Percentiles rank a stretch among this genome's conserved stretches.
Evolutionary conservation across 2,329 filamentous ascomycete genomes (phyloP).

Genomic region (Stromatinia cepivora): DNA sequence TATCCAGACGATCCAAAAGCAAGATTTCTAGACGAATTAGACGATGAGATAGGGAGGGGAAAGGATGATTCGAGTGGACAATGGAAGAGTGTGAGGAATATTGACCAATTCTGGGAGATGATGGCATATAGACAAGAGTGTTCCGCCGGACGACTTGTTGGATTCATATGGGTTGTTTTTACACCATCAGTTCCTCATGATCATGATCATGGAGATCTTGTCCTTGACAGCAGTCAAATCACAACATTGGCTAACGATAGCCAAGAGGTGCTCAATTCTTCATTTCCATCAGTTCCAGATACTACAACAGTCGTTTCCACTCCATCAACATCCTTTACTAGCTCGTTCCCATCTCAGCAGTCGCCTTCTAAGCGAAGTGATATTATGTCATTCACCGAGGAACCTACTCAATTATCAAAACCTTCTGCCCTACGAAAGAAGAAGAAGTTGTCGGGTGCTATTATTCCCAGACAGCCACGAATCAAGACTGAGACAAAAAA

Average conservation of each 20-base stretch:
- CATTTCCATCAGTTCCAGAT: conserved; percentile 10
- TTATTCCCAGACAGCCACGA: conserved; percentile 63
- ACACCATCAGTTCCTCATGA: conserved; percentile 35
- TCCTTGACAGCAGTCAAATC: conserved; percentile 30
- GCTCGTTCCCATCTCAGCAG: conserved; percentile 25
- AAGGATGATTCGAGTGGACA: conserved; percentile 59
- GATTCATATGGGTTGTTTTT: conserved; percentile 92
- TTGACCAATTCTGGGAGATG: conserved; percentile 98
- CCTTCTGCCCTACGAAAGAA: conserved; percentile 45
- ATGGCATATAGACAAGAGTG: conserved; percentile 98
- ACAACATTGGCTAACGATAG: conserved; percentile 24
- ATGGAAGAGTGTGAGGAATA: conserved; percentile 80
- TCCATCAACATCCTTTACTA: conserved; percentile 28
- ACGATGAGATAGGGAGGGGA: conserved; percentile 71
- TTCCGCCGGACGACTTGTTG: conserved; percentile 85
- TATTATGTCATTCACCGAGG: conserved; percentile 16
- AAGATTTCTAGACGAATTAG: conserved; percentile 82
- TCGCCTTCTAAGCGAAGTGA: conserved; percentile 24
- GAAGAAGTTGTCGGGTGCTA: conserved; percentile 56
- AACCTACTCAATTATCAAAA: conserved; percentile 19
- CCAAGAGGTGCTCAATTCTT: conserved; percentile 22
- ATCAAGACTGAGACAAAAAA: conserved; percentile 60
- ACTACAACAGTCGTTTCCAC: conserved; percentile 30
- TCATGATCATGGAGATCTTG: conserved; percentile 23
- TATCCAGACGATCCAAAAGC: conserved; percentile 97